A percentile compares a stretch with the other conserved stretches of the same genome.
phyloP scores from a whole-genome alignment of 2,329 filamentous ascomycete genomes.

The Hirsutella rhossiliensis region DNA sequence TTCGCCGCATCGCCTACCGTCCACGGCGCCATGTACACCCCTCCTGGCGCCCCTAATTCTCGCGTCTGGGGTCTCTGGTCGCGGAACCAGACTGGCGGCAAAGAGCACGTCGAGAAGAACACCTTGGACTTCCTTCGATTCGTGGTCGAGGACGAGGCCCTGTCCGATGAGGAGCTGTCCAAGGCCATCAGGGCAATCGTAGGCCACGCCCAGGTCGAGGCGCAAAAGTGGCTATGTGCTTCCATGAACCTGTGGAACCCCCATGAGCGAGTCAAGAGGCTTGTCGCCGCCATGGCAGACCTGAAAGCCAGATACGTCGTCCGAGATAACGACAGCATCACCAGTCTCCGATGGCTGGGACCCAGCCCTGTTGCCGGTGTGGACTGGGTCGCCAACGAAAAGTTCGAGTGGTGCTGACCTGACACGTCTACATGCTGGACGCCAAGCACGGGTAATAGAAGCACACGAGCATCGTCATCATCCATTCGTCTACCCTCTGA shows the following conservation, averaged over 20 bases:
- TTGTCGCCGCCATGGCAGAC: conserved; percentile 32
- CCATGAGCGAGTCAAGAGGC: conserved; percentile 32
- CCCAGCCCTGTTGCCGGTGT: conserved; percentile 36
- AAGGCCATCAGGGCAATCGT: conserved; percentile 51
- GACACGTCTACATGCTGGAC: not conserved
- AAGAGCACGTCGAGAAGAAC: conserved; percentile 45
- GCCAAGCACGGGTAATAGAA: not conserved
- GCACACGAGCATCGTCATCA: conserved; percentile 1
- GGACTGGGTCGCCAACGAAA: conserved; percentile 67
- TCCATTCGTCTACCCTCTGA: not conserved
- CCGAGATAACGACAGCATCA: conserved; percentile 54
- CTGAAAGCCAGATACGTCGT: conserved; percentile 38
- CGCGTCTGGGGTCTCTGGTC: conserved; percentile 69
- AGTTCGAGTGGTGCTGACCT: conserved; percentile 61
- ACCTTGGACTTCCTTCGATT: conserved; percentile 58
- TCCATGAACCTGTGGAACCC: conserved; percentile 81
- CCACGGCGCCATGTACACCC: conserved; percentile 58
- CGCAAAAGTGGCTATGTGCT: conserved; percentile 56
- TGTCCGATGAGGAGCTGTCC: conserved; percentile 29
- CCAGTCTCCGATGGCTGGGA: conserved; percentile 62
- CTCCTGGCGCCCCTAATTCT: conserved; percentile 28
- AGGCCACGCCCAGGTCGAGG: conserved; percentile 55
- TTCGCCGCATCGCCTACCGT: conserved; percentile 43
- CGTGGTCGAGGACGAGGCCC: conserved; percentile 45
- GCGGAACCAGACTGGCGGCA: conserved; percentile 48